phyloP scores from a whole-genome alignment of 164 flowering plant genomes.

The Hamamelis virginiana region DNA sequence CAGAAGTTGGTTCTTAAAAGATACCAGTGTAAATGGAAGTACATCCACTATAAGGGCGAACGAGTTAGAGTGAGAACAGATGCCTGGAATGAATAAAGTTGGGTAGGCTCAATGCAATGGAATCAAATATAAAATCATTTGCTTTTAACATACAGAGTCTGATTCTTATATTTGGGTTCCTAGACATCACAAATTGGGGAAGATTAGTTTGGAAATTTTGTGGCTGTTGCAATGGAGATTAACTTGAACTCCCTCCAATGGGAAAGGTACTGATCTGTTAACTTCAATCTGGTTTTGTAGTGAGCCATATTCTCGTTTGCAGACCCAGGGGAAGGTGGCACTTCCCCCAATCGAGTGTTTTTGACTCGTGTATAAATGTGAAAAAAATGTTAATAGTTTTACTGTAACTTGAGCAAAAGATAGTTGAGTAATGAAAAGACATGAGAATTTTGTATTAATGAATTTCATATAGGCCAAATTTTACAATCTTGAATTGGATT shows the following conservation, averaged over 20 bases:
- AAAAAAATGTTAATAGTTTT: too few species aligned
- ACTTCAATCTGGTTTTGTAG: neutral
- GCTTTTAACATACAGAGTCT: neutral
- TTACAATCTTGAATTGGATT: too few species aligned
- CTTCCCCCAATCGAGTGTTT: too few species aligned
- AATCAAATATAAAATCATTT: neutral
- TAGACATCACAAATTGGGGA: neutral
- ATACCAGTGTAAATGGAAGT: slow-evolving; percentile 72
- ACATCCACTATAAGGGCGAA: slow-evolving; percentile 83
- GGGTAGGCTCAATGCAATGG: neutral
- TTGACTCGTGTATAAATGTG: too few species aligned
- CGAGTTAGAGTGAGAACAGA: slow-evolving; percentile 59
- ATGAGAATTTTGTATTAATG: too few species aligned
- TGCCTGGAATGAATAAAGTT: slow-evolving; percentile 15
- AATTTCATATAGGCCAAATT: too few species aligned
- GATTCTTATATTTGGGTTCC: neutral
- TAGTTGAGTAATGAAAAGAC: too few species aligned
- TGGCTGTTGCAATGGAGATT: neutral
- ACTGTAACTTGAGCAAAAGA: too few species aligned
- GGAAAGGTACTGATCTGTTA: neutral
- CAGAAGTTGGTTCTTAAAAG: slow-evolving; percentile 49
- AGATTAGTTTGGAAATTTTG: neutral
- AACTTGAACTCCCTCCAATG: neutral
- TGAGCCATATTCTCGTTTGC: too few species aligned
- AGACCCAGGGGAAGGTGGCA: too few species aligned